These are phyloP conservation scores for Copromyces sp. DNA, from an alignment of 495 filamentous ascomycete species.

Conservation along the genomic window DNA sequence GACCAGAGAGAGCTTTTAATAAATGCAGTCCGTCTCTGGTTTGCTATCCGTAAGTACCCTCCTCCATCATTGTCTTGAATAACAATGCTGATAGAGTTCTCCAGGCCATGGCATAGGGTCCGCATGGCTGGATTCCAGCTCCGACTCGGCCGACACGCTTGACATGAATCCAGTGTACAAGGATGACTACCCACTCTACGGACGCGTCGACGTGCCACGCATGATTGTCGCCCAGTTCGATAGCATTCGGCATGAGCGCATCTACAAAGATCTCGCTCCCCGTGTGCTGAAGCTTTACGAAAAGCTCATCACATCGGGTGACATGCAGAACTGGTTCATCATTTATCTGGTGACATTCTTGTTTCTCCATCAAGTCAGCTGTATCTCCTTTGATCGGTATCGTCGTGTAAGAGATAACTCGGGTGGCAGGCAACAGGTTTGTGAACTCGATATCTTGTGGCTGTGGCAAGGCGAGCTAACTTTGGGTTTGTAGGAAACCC, in stretches of 20 bases:
- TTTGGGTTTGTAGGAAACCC: conserved; percentile 11
- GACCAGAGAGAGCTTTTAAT: conserved; percentile 18
- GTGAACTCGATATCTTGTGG: not conserved
- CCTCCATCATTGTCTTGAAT: not conserved
- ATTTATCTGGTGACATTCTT: conserved; percentile 34
- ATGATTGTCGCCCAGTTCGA: conserved; percentile 43
- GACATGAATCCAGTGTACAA: conserved; percentile 19
- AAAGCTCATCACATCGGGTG: conserved; percentile 20
- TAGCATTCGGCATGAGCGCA: conserved; percentile 24
- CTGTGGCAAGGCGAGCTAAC: not conserved
- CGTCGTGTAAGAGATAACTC: conserved; percentile 9
- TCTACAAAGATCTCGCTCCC: conserved; percentile 13
- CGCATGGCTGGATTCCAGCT: conserved; percentile 21
- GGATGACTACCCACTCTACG: conserved; percentile 12
- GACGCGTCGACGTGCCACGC: conserved; percentile 24
- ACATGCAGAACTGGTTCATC: conserved; percentile 27
- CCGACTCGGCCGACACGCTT: conserved; percentile 21
- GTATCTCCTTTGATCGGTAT: conserved; percentile 11
- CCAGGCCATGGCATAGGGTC: conserved; percentile 23
- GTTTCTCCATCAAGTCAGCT: conserved; percentile 13
- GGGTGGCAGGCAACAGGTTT: conserved; percentile 5
- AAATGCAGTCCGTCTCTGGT: conserved; percentile 28
- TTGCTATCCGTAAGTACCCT: conserved; percentile 29
- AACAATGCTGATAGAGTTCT: conserved; percentile 1
- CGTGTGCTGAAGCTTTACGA: conserved; percentile 24